Base-by-base conservation (phyloP, 306 rosid genomes). In the Rosa chinensis region DNA sequence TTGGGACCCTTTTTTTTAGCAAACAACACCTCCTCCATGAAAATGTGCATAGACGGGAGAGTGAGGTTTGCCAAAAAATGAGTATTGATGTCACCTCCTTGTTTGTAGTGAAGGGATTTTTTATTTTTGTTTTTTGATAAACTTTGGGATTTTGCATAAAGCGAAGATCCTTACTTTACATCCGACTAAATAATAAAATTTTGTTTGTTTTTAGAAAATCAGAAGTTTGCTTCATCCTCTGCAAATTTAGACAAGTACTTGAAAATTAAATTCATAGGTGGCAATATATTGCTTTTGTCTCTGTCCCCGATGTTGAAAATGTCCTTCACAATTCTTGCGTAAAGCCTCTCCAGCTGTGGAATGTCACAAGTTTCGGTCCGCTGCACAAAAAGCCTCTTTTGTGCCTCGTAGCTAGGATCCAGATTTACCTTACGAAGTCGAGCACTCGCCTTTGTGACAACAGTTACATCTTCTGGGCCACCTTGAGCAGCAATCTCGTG, bases 401-500 rank as follows among this genome's bases (percentile, higher is more conserved):
- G 77, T 55, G 81, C 92, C 81, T 90, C 97, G 68, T 90, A 85
- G 78, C 93, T 90, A 81, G 77, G 91, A 75, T 84, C 97, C 87
- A 90, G 62, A 77, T 88, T 91, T 77, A 88, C 89, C 81, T 85
- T 95, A 71, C 98, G 92, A 79, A 95, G 93, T 50, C 99, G 90
- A 53, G 98, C 96, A 88, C 99, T 95, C 40, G 67, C 89, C 79
- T 97, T 86, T 49, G 92, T 92, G 64, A 86, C 66, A 10, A 88
- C 97, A 17, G 95, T 89, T 72, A 91, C 48, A 52, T 81, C 84
- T 78, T 79, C 68, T 52, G 98, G 99, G 81, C 98, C 99, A 67
- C 99, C 99, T 84, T 95, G 87, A 78, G 89, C 85, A 74, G 90
- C 90, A 82, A 95, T 89, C 90, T 92, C 91, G 81, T 95, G 98